A percentile compares a stretch with the other conserved stretches of the same genome.
Conservation (phyloP, 1,284 basidiomycete species). For the Pseudozyma pruni region DNA sequence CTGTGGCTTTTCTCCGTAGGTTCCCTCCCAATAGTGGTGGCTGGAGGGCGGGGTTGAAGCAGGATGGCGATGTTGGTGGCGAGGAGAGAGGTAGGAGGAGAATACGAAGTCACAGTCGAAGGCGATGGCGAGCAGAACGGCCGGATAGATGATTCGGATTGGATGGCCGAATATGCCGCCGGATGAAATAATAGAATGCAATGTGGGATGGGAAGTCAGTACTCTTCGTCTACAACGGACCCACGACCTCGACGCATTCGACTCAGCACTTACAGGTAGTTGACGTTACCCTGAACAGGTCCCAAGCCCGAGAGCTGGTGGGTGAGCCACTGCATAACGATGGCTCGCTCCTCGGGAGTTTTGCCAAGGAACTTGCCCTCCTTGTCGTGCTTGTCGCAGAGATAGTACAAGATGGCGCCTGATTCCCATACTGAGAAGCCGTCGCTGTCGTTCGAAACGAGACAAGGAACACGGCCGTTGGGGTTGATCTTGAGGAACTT, state of each 20-base stretch:
- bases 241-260: no score
- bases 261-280: no score
- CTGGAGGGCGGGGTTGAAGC: no score
- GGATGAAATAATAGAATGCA: no score
- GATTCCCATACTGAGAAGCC: conserved; percentile 57
- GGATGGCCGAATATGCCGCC: no score
- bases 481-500: conserved; percentile 58
- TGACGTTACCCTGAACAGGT: conserved; percentile 50
- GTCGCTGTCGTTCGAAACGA: conserved; percentile 59
- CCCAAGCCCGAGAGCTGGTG: conserved; percentile 56
- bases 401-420: conserved; percentile 58
- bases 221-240: no score
- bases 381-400: conserved; percentile 59
- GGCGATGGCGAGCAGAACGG: no score
- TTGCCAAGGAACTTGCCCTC: conserved; percentile 44
- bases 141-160: no score
- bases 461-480: conserved; percentile 58
- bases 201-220: no score
- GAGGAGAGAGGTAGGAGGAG: no score
- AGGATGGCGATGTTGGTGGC: no score
- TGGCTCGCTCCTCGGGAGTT: conserved; percentile 41
- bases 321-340: conserved; percentile 55
- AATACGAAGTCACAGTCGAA: no score
- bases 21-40: conserved; percentile 27
- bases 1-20: conserved; percentile 48